Evolutionary conservation across 495 filamentous ascomycete species (phyloP), one percentile per base, ranked within the genome.

Genomic region (Penicillium atrosanguineum): DNA sequence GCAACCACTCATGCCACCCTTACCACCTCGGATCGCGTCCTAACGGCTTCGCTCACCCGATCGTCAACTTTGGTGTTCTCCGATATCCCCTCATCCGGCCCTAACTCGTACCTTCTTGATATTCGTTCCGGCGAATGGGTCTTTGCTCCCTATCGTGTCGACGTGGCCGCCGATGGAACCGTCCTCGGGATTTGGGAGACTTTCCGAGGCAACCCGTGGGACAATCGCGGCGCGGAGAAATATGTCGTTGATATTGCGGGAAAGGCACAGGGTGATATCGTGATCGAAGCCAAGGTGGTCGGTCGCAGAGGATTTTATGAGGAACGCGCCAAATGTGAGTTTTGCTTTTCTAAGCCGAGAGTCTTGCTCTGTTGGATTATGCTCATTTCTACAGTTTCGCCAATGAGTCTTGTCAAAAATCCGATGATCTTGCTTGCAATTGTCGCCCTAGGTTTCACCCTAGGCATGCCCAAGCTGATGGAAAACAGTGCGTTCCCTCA

Each of bases 341-440:
- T 38, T 11, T 12, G 11, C 7, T 7, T 14, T 34, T 12, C 9
- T 12, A 31, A 15, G 31, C 31, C 31, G 14, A 34, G 12, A 34
- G 9, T 5, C 31, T 34, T 11, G 11, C 28, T 31, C 7, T 31
- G 31, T 14, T 12, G 31, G 31, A 14, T 34, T 34, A 14, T 8
- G 31, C 31, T 40, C 38, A 40, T 15, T 7, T 40, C 16, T 55
- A 45, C 44, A 79, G 74, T 80, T 59, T 81, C 79, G 12, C 80
- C 84, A 7, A 56, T 96, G 49, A 78, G 80, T 55, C 82, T 97
- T 39, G 77, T 97, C 60, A 89, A 89, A 71, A 96, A 87, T 63
- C 94, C 94, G 4, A 97, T 97, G 89, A 95, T 98, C 50, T 73
- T 98, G 41, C 82, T 98, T 71, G 89, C 87, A 12, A 66, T 96